Evolutionary conservation across 768 basidiomycete genomes (phyloP).

Genomic region (Lentinula detonsa): DNA sequence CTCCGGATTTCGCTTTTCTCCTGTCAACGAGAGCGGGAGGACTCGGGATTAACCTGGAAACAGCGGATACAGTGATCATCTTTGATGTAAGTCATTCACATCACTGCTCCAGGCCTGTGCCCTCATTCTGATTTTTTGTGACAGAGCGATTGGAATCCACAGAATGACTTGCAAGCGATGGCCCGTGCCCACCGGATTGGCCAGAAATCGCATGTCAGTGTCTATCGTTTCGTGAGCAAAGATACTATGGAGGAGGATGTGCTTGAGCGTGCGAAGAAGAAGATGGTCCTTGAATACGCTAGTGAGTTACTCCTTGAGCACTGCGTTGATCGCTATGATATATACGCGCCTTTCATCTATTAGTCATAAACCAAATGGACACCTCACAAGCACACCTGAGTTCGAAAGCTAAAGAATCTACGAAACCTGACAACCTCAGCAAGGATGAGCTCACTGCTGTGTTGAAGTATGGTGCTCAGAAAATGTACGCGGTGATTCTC

Average conservation of each 20-base stretch:
- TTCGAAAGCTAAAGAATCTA: conserved; percentile 68
- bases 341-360: background rate
- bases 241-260: conserved; percentile 99
- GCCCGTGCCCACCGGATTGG: conserved; percentile 98
- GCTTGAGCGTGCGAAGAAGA: conserved; percentile 95
- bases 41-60: conserved; percentile 97
- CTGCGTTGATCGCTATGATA: conserved; percentile 8
- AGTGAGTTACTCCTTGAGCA: conserved; percentile 53
- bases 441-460: conserved; percentile 97
- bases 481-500: conserved; percentile 57
- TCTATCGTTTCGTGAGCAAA: conserved; percentile 97
- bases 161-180: conserved; percentile 99
- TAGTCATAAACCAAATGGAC: conserved; percentile 99
- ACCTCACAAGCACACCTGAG: conserved; percentile 95
- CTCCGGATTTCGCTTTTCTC: conserved; percentile 94
- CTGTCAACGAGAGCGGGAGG: conserved; percentile 96
- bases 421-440: conserved; percentile 80
- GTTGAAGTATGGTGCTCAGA: conserved; percentile 97
- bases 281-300: conserved; percentile 99
- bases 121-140: conserved; percentile 7
- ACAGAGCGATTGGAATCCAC: conserved; percentile 97
- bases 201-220: conserved; percentile 97
- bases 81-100: conserved; percentile 71
- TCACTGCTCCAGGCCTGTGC: conserved; percentile 7
- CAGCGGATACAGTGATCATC: conserved; percentile 97